Evolutionary conservation across 2,329 filamentous ascomycete species (phyloP).

Genomic region (Nigrospora sphaerica): DNA sequence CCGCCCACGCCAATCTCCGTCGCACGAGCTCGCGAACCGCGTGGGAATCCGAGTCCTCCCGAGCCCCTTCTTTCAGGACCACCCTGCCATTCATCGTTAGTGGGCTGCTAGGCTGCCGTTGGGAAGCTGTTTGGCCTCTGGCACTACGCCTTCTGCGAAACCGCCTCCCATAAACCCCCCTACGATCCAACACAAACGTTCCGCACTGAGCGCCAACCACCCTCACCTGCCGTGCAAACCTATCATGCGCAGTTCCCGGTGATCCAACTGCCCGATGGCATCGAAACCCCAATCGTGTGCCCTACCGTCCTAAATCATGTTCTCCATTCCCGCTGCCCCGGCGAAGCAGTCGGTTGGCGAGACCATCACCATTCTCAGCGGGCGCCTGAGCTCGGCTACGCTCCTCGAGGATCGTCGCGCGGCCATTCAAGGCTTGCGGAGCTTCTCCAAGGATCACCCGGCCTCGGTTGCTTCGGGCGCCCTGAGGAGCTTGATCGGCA

Average conservation of each 20-base stretch:
- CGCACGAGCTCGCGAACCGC: too few species aligned
- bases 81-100: too few species aligned
- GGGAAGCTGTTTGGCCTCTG: too few species aligned
- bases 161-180: too few species aligned
- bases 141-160: too few species aligned
- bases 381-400: conserved; percentile 80
- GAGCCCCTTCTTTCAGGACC: too few species aligned
- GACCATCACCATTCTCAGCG: conserved; percentile 85
- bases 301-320: conserved; percentile 38
- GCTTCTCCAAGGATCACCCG: conserved; percentile 93
- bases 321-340: conserved; percentile 64
- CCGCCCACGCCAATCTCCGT: too few species aligned
- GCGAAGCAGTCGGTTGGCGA: conserved; percentile 94
- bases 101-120: too few species aligned
- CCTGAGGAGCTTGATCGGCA: conserved; percentile 79
- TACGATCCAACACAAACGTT: too few species aligned
- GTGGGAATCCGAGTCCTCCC: too few species aligned
- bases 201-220: too few species aligned
- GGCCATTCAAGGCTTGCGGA: conserved; percentile 85
- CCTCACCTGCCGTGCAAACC: too few species aligned
- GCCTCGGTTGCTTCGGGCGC: conserved; percentile 92
- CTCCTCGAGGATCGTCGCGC: conserved; percentile 90
- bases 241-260: conserved; percentile 17
- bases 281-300: conserved; percentile 12
- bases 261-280: conserved; percentile 19